Evolutionary conservation across 1,139 yeast species (phyloP).

Genomic region (Kodamaea sp.): DNA sequence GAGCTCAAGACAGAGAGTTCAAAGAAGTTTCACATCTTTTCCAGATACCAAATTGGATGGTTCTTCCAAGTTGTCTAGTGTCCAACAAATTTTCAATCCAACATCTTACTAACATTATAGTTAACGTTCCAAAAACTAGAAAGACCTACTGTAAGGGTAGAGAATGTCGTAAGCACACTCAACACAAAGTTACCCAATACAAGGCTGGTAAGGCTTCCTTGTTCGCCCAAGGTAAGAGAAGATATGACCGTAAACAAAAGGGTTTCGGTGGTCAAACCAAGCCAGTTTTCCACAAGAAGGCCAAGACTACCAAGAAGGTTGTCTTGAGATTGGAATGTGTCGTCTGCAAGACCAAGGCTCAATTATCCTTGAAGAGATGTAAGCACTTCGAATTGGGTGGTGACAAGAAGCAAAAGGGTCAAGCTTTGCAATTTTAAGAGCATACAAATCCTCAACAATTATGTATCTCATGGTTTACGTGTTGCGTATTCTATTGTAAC

Average conservation of each 20-base stretch:
- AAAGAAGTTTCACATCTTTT: no score
- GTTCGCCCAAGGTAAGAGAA: conserved; percentile 99
- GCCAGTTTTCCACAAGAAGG: conserved; percentile 99
- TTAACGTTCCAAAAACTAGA: conserved; percentile 99
- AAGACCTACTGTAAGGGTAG: conserved; percentile 99
- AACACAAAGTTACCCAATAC: conserved; percentile 99
- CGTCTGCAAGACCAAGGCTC: conserved; percentile 98
- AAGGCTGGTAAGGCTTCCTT: conserved; percentile 99
- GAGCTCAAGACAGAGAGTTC: no score
- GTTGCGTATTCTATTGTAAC: conserved; percentile 4
- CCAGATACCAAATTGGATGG: no score
- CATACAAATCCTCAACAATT: conserved; percentile 2
- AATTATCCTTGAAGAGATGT: conserved; percentile 98
- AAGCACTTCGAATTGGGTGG: conserved; percentile 99
- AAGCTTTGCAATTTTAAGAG: conserved; percentile 87
- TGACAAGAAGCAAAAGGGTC: conserved; percentile 99
- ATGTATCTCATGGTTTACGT: conserved; percentile 2
- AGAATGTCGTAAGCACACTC: conserved; percentile 99
- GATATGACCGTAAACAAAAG: conserved; percentile 99
- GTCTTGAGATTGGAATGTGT: conserved; percentile 99
- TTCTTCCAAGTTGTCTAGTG: no score
- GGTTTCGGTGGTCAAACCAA: conserved; percentile 99
- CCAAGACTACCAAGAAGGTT: conserved; percentile 99
- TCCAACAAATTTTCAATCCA: no score
- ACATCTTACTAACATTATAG: conserved; percentile 49